phyloP scores from a whole-genome alignment of 495 filamentous ascomycete genomes.

The Mytilinidion resinicola region DNA sequence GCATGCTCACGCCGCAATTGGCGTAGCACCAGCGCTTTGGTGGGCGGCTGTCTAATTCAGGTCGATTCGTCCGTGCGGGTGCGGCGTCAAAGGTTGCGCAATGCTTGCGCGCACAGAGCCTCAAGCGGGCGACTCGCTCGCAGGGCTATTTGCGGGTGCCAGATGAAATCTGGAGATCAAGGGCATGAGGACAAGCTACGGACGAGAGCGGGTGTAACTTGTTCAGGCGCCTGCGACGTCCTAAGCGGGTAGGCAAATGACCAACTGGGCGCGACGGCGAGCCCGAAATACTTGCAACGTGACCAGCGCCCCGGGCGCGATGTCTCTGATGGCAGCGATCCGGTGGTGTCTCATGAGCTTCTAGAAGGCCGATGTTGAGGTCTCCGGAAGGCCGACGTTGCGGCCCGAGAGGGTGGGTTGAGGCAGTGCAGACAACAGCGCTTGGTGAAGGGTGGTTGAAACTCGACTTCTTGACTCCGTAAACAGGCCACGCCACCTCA shows the following conservation, averaged over 20 bases:
- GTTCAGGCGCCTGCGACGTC: background rate
- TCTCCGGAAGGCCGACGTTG: background rate
- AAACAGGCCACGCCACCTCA: background rate
- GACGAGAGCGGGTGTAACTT: slow-evolving; percentile 6
- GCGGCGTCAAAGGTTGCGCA: slow-evolving; percentile 5
- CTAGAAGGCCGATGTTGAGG: background rate
- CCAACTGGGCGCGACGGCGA: background rate
- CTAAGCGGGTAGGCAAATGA: background rate
- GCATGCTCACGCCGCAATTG: background rate
- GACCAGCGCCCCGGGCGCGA: background rate
- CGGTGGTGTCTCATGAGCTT: background rate
- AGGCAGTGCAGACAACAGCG: slow-evolving; percentile 2
- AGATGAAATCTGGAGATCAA: slow-evolving; percentile 1
- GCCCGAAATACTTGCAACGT: background rate
- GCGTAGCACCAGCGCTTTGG: slow-evolving; percentile 14
- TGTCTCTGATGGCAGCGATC: background rate
- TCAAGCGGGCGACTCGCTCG: slow-evolving; percentile 19
- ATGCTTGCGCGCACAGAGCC: slow-evolving; percentile 21
- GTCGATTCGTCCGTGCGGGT: slow-evolving; percentile 9
- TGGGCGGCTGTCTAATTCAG: slow-evolving; percentile 19
- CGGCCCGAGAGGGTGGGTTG: background rate
- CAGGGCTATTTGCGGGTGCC: background rate
- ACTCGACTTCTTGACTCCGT: background rate
- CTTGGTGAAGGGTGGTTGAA: background rate
- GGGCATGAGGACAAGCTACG: background rate